These are phyloP conservation scores for Trichosporon sp. DNA, from an alignment of 1,284 basidiomycete species.

Conservation along the genomic window DNA sequence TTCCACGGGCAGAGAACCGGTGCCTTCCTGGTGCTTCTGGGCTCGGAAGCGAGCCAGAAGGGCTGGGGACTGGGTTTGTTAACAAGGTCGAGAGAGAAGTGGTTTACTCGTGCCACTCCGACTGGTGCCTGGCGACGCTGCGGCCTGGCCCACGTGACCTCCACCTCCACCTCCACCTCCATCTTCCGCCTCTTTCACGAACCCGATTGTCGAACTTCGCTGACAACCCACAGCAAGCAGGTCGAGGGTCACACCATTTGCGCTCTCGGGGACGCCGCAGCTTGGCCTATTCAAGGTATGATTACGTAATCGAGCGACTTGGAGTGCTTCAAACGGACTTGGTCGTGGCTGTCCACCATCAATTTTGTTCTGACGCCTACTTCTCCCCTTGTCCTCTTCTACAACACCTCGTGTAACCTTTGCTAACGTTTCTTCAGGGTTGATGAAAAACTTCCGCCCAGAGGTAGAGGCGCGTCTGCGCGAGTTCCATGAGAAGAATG, in stretches of 20 bases:
- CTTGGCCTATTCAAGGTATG: conserved; percentile 85
- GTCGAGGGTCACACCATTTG: conserved; percentile 94
- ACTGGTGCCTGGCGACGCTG: no score
- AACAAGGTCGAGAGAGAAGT: no score
- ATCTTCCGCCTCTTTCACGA: not conserved
- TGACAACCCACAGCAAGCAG: conserved; percentile 66
- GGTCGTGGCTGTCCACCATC: no score
- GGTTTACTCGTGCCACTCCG: no score
- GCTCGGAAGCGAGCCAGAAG: no score
- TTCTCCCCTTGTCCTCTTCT: no score
- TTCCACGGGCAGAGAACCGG: no score
- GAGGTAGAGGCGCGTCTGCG: conserved; percentile 84
- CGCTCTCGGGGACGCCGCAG: conserved; percentile 92
- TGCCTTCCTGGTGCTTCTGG: no score
- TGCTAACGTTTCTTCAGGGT: conserved; percentile 97
- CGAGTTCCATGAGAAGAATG: conserved; percentile 71
- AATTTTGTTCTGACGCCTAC: no score
- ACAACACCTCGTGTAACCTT: not conserved
- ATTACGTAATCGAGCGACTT: not conserved
- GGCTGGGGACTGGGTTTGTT: no score
- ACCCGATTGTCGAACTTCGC: no score
- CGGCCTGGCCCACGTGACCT: not conserved
- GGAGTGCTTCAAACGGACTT: no score
- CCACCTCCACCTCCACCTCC: not conserved
- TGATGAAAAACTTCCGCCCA: conserved; percentile 95